Percentiles rank a stretch among this genome's conserved stretches.
Conservation (phyloP, 495 filamentous ascomycete genomes). For the Aspergillus kassunensis region DNA sequence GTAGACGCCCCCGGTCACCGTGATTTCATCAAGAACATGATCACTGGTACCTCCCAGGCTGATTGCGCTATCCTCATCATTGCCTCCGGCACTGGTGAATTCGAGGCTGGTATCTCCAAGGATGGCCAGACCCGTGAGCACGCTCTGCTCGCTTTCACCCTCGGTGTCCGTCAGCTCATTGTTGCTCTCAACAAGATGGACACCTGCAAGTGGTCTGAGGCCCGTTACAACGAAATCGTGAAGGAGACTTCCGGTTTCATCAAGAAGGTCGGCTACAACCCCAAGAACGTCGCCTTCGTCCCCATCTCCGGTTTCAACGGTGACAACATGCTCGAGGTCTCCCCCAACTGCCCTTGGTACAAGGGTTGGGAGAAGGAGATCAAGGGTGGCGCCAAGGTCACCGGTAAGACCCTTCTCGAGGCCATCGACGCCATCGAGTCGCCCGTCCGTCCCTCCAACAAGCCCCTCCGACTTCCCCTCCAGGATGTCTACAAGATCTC, state of each 20-base stretch:
- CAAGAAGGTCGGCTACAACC: conserved; percentile 99
- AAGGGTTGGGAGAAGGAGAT: conserved; percentile 99
- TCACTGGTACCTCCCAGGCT: conserved; percentile 99
- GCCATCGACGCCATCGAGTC: conserved; percentile 96
- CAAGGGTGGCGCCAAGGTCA: conserved; percentile 83
- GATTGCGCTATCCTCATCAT: conserved; percentile 99
- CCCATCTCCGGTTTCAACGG: conserved; percentile 99
- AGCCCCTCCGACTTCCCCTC: conserved; percentile 97
- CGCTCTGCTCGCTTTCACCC: conserved; percentile 99
- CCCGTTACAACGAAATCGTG: conserved; percentile 97
- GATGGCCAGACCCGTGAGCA: conserved; percentile 99
- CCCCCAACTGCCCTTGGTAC: conserved; percentile 98
- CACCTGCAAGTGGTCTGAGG: conserved; percentile 96
- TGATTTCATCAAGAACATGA: conserved; percentile 99
- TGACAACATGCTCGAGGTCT: conserved; percentile 97
- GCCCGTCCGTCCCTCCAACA: conserved; percentile 78
- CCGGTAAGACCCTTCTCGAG: conserved; percentile 97
- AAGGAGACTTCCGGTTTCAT: conserved; percentile 99
- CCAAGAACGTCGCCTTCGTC: conserved; percentile 96
- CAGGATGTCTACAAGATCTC: conserved; percentile 99
- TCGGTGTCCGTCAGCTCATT: conserved; percentile 99
- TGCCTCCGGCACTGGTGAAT: conserved; percentile 99
- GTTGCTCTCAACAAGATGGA: conserved; percentile 99
- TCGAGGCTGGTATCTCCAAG: conserved; percentile 99
- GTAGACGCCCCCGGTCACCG: conserved; percentile 97